Evolutionary conservation across 2,329 filamentous ascomycete genomes (phyloP), one percentile per base, ranked within the genome.

Genomic region (Fusarium xyrophilum): DNA sequence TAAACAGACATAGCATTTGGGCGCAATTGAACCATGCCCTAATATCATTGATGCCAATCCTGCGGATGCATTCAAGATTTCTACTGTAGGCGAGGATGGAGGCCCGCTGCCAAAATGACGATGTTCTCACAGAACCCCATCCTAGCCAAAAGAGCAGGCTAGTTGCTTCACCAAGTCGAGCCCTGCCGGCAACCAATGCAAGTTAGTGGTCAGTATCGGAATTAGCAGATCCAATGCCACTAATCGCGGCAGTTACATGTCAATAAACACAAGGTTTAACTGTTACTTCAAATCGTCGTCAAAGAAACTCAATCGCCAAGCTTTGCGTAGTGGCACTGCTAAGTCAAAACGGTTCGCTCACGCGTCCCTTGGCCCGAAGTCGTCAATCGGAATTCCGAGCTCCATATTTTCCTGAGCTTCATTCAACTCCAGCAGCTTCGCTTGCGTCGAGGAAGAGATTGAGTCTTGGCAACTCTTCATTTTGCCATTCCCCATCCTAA

Each of bases 291-390:
- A 60, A 36, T 10, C 27, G 25, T 7, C 11, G 27, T 23, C 6
- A 40, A 39, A 32, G 30, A 51, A 64, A 65, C 61, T 53, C 35
- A 42, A 47, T 50, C 36, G 60, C 62, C 62, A 65, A 65, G 62
- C 46, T 65, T 54, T 60, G 2, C 13, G 25, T 30, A 42, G 56
- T 44, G 32, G 32, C n/a, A 27, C 7, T 7, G 60, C 60, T 39
- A 64, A 63, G 48, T 38, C n/a, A n/a, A n/a, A n/a, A n/a, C n/a
- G n/a, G 21, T 14, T 21, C 21, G 10, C 19, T 23, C 27, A n/a
- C 23, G 4, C 23, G 6, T 28, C 10, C 38, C 7, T 28, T 25
- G 25, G 32, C 32, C 59, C 36, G 59, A 60, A 52, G 40, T 36
- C 42, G 61, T 60, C 54, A 60, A 65, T 65, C 59, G 50, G 50